Evolutionary conservation across 805 yeast genomes (phyloP), one percentile per base, ranked within the genome.

Genomic region (Saturnispora saitoi): DNA sequence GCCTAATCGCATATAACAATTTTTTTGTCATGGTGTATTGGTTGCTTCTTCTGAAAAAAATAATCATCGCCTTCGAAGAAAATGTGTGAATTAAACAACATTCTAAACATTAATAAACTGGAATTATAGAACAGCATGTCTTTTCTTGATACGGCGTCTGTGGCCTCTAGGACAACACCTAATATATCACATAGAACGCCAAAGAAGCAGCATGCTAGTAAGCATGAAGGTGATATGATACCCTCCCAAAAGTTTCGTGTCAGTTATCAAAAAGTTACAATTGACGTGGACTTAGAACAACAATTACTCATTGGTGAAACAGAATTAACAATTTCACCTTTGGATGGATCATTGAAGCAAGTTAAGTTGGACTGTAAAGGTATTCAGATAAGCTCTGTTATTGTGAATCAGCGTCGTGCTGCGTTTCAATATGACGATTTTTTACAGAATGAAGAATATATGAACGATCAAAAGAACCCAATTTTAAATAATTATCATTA

Each of bases 361-460:
- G 69, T 93, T 24, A 76, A 77, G 46, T 69, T 93, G 45, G 98
- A 93, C 62, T 86, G 95, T 51, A 77, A 95, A 47, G 87, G 86
- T 40, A 73, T 84, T 68, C 70, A 69, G 32, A 76, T 93, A 32
- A 72, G 75, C 22, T 76, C 77, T 24, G 83, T 88, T 5, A 70
- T 70, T 32, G 76, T 93, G 39, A 89, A 84, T 57, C 76, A 78
- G 48, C 71, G 80, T 54, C 70, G 75, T 51, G 76, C 81, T 1
- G 65, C 71, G 38, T 88, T 72, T 59, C 60, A 66, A 14, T 77
- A 83, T 59, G 68, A 71, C 9, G 95, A 87, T 58, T 67, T 63
- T 43, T 49, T 57, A 12, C 68, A 63, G 50, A 67, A 67, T 47
- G 66, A 65, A 45, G 71, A 67, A 46, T 65, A 57, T 45, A 49